Evolutionary conservation across 2,329 filamentous ascomycete genomes (phyloP).

Genomic region (Daldinia eschscholtzii): DNA sequence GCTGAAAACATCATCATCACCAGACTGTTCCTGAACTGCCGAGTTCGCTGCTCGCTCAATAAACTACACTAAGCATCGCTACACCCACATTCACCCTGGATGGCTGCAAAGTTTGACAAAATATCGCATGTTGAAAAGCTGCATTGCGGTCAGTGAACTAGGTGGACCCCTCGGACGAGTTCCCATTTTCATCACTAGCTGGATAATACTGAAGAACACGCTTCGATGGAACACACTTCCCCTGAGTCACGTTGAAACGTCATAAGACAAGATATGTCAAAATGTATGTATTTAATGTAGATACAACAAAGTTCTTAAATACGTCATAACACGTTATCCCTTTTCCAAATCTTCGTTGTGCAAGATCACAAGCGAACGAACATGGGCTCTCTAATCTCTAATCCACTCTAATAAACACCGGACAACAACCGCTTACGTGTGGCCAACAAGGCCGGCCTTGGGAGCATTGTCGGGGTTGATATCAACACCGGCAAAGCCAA

Average conservation of each 20-base stretch:
- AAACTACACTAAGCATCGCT: not conserved
- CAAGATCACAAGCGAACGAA: slow-evolving; percentile 24
- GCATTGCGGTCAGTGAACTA: not conserved
- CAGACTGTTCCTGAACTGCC: not conserved
- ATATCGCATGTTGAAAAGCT: not conserved
- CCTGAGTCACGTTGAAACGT: not conserved
- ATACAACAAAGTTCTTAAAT: slow-evolving; percentile 32
- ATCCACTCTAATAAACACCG: not conserved
- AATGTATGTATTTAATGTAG: slow-evolving; percentile 26
- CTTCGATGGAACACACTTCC: not conserved
- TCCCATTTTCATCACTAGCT: not conserved
- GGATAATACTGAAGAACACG: not conserved
- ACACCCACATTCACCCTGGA: slow-evolving; percentile 1
- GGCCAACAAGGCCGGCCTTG: slow-evolving; percentile 54
- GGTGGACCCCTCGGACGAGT: not conserved
- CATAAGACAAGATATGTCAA: slow-evolving; percentile 10
- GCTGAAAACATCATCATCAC: not conserved
- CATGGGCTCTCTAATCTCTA: not conserved
- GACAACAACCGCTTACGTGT: slow-evolving; percentile 48
- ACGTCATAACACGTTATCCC: slow-evolving; percentile 33
- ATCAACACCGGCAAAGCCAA: slow-evolving; percentile 57
- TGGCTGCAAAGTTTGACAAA: not conserved
- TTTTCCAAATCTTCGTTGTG: slow-evolving; percentile 8
- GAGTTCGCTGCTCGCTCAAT: not conserved
- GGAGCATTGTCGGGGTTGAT: slow-evolving; percentile 57